Conservation (phyloP, 495 filamentous ascomycete species). For the Glonium stellatum region DNA sequence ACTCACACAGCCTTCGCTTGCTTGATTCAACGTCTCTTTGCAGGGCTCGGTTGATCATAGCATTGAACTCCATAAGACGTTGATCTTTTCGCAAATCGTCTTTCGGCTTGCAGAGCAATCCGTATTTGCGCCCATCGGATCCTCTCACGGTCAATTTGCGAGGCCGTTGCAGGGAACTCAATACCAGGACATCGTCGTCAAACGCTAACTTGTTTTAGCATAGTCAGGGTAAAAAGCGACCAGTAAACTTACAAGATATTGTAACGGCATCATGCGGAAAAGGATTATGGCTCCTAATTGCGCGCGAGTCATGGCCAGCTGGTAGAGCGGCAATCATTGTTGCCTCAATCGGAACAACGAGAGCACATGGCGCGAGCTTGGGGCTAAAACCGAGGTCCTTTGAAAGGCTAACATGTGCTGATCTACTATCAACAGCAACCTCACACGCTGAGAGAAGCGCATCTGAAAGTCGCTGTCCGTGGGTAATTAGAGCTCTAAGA, state of each 20-base stretch:
- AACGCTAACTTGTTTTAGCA: slow-evolving; percentile 42
- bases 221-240: slow-evolving; percentile 10
- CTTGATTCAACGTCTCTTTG: slow-evolving; percentile 86
- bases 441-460: slow-evolving; percentile 77
- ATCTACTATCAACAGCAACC: slow-evolving; percentile 60
- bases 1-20: slow-evolving; percentile 58
- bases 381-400: slow-evolving; percentile 77
- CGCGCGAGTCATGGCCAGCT: slow-evolving; percentile 59
- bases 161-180: slow-evolving; percentile 86
- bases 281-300: slow-evolving; percentile 66
- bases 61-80: slow-evolving; percentile 97
- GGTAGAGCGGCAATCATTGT: slow-evolving; percentile 79
- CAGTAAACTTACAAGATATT: slow-evolving; percentile 36
- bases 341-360: slow-evolving; percentile 82
- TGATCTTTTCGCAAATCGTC: slow-evolving; percentile 96
- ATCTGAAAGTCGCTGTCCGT: slow-evolving; percentile 76
- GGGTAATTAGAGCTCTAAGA: slow-evolving; percentile 62
- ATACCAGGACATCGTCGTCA: slow-evolving; percentile 75
- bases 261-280: slow-evolving; percentile 64
- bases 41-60: slow-evolving; percentile 90
- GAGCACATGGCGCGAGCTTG: slow-evolving; percentile 67
- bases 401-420: slow-evolving; percentile 61
- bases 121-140: slow-evolving; percentile 80
- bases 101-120: slow-evolving; percentile 92
- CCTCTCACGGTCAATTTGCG: slow-evolving; percentile 83